Percentiles rank a stretch among this genome's conserved stretches.
phyloP scores from a whole-genome alignment of 106 monocot genomes.

The Xerophyta viscosa region DNA sequence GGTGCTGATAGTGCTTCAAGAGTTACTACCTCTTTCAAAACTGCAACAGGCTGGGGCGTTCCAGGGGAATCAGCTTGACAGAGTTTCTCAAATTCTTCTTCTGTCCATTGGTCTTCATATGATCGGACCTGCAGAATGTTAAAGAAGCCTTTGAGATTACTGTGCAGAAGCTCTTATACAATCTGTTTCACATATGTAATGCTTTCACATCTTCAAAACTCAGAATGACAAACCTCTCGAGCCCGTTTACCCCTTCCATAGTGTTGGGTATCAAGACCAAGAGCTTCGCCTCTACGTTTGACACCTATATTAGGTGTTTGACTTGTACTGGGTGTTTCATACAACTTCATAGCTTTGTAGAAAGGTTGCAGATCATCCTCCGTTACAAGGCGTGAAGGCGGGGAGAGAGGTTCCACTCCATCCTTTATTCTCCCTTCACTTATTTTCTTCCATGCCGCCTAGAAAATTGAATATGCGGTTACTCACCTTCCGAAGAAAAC shows the following conservation, averaged over 20 bases:
- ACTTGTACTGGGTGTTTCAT: slow-evolving; percentile 33
- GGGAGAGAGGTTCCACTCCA: slow-evolving; percentile 14
- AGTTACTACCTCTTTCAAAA: slow-evolving; percentile 5
- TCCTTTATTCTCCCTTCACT: slow-evolving; percentile 33
- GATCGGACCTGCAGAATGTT: slow-evolving; percentile 60
- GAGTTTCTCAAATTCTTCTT: slow-evolving; percentile 99
- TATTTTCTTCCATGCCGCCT: slow-evolving; percentile 73
- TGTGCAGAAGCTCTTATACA: no score
- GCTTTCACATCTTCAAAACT: no score
- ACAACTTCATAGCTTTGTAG: slow-evolving; percentile 61
- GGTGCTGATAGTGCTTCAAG: slow-evolving; percentile 15
- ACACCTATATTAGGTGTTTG: slow-evolving; percentile 28
- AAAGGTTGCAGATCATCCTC: slow-evolving; percentile 77
- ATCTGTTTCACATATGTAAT: no score
- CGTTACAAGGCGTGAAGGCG: slow-evolving; percentile 93
- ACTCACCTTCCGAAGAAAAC: neutral
- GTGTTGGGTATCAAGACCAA: slow-evolving; percentile 75
- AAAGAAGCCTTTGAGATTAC: no score
- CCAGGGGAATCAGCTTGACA: slow-evolving; percentile 87
- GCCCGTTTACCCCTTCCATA: slow-evolving; percentile 99
- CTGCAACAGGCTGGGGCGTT: slow-evolving; percentile 20
- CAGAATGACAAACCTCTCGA: slow-evolving; percentile 63
- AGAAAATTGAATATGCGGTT: slow-evolving; percentile 7
- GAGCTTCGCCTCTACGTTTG: slow-evolving; percentile 45
- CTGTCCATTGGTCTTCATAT: slow-evolving; percentile 99